A percentile compares a stretch with the other conserved stretches of the same genome.
phyloP scores from a whole-genome alignment of 2,329 filamentous ascomycete species.

The Aspergillus sp. region DNA sequence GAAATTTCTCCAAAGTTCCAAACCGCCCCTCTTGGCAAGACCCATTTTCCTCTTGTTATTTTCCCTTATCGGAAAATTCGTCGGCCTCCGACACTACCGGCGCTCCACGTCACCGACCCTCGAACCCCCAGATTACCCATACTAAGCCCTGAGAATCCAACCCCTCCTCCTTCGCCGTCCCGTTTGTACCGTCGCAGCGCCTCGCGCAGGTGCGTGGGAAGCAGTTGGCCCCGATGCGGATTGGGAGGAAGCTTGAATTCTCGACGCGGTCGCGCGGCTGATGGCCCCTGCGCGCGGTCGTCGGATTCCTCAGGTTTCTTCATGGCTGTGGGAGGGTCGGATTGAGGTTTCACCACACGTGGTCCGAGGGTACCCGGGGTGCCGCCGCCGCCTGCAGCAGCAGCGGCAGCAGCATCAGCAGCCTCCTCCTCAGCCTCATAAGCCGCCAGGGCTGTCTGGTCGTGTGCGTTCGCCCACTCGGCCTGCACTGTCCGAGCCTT shows the following conservation, averaged over 20 bases:
- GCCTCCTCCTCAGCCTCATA: slow-evolving; percentile 57
- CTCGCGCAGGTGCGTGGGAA: slow-evolving; percentile 51
- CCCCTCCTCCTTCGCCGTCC: slow-evolving; percentile 49
- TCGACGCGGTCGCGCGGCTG: slow-evolving; percentile 9
- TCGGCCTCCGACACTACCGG: slow-evolving; percentile 41
- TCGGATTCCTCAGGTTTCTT: slow-evolving; percentile 1
- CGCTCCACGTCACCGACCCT: slow-evolving; percentile 45
- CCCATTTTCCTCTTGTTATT: background rate
- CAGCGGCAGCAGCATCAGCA: slow-evolving; percentile 15
- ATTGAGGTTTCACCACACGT: background rate
- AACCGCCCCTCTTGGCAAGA: background rate
- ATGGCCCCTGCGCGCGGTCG: slow-evolving; percentile 10
- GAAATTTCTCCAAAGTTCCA: background rate
- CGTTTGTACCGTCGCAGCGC: slow-evolving; percentile 49
- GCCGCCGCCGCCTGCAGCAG: slow-evolving; percentile 4
- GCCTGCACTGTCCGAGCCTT: slow-evolving; percentile 63
- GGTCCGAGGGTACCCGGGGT: slow-evolving; percentile 2
- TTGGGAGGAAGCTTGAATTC: slow-evolving; percentile 43
- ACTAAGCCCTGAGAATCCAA: slow-evolving; percentile 49
- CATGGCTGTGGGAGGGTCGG: background rate
- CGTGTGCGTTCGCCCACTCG: slow-evolving; percentile 50
- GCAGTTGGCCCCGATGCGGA: slow-evolving; percentile 47
- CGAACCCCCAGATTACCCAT: slow-evolving; percentile 45
- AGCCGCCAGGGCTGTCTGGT: slow-evolving; percentile 53
- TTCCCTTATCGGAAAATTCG: slow-evolving; percentile 42